Evolutionary conservation across 768 basidiomycete genomes (phyloP), one percentile per base, ranked within the genome.

Genomic region (Hygrocybe coccinea): DNA sequence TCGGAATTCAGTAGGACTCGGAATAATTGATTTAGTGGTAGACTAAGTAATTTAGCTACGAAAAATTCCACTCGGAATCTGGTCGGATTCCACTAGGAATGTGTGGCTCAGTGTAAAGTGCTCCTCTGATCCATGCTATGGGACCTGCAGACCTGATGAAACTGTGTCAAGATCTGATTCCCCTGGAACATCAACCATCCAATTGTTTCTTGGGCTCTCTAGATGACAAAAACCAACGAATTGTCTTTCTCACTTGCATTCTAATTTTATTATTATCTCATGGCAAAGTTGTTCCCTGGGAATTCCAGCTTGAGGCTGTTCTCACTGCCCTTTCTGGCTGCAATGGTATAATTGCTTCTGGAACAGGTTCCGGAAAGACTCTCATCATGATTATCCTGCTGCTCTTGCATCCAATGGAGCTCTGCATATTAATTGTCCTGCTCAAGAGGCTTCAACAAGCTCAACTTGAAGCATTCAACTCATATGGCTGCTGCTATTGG

Each of bases 351-450:
- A 45, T 45, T 22, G 44, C 21, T 9, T 45, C 44, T 21, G 44
- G 44, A 45, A 45, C 44, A 7, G 44, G 44, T 22, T n/a, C n/a
- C n/a, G n/a, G n/a, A n/a, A n/a, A n/a, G n/a, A n/a, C n/a, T n/a
- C n/a, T n/a, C n/a, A n/a, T 45, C 44, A 65, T 65, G 11, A 65
- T 64, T 10, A 55, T 72, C 2, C 62, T 47, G 17, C 57, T 64
- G 29, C 59, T 70, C 1, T 57, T 69, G 5, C 37, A 49, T 34
- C 61, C 61, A 7, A 14, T 15, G 7, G 53, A 52, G 8, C 51
- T 54, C 0, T 57, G 57, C 5, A 55, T 62, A 1, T 47, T 59
- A 2, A 51, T 62, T 2, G 57, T 50, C 29, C 61, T 56, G 0
- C 33, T 62, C 17, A 60, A 62, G 25, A 33, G 56, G 33, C 44